Evolutionary conservation across 805 yeast genomes (phyloP).

Genomic region (Starmerella geochares): DNA sequence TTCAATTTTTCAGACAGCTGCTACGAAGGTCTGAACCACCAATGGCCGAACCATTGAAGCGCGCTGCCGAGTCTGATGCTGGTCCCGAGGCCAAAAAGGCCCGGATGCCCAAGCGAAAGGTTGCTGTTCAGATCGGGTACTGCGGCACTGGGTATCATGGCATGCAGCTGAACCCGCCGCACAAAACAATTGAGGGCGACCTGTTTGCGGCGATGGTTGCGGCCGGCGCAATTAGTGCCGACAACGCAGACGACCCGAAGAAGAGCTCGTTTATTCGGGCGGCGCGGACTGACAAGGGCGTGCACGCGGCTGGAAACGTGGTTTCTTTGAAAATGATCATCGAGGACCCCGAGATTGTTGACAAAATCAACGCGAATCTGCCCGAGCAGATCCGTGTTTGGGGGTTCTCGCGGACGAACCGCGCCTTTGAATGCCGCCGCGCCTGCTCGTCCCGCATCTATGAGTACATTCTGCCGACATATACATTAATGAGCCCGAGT

Average conservation of each 20-base stretch:
- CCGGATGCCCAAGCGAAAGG: slow-evolving; percentile 60
- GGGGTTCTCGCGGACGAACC: slow-evolving; percentile 84
- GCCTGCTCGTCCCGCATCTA: slow-evolving; percentile 93
- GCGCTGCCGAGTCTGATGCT: slow-evolving; percentile 12
- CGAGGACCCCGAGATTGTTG: slow-evolving; percentile 65
- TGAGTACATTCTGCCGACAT: slow-evolving; percentile 88
- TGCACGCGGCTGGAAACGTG: slow-evolving; percentile 93
- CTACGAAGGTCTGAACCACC: background rate
- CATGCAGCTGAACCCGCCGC: slow-evolving; percentile 85
- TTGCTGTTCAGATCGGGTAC: slow-evolving; percentile 83
- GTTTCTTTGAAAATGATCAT: slow-evolving; percentile 72
- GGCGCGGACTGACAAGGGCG: slow-evolving; percentile 84
- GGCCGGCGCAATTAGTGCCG: slow-evolving; percentile 81
- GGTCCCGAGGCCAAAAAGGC: slow-evolving; percentile 14
- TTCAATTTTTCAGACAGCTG: slow-evolving; percentile 9
- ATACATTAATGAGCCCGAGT: slow-evolving; percentile 82
- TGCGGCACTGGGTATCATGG: slow-evolving; percentile 97
- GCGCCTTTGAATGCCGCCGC: slow-evolving; percentile 86
- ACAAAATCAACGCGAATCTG: slow-evolving; percentile 59
- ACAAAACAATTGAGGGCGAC: slow-evolving; percentile 83
- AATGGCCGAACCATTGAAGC: slow-evolving; percentile 12
- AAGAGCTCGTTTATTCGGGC: slow-evolving; percentile 63
- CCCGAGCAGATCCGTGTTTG: slow-evolving; percentile 86
- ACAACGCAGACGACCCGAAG: slow-evolving; percentile 78
- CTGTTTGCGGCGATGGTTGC: slow-evolving; percentile 69